Conservation (phyloP, 768 basidiomycete species). For the Hydnomerulius pinastri region DNA sequence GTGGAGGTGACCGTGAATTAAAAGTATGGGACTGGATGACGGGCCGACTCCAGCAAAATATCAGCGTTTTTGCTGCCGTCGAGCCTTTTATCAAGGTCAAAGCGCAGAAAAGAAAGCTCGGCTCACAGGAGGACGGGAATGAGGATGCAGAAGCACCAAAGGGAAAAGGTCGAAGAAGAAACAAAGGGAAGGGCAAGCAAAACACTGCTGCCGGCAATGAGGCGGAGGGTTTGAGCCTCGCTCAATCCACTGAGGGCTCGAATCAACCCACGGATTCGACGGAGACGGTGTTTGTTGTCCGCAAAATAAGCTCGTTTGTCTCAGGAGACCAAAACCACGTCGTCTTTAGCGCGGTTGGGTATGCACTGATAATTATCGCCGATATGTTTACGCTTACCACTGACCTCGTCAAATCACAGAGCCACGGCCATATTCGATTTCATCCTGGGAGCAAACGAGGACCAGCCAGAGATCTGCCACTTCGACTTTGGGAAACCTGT, state of each 20-base stretch:
- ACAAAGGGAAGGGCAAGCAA: constrained; percentile 23
- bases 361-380: constrained; percentile 21
- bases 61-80: constrained; percentile 51
- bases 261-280: constrained; percentile 25
- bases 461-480: constrained; percentile 30
- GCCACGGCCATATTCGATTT: constrained; percentile 67
- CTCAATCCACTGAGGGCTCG: constrained; percentile 7
- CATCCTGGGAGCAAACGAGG: constrained; percentile 31
- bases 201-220: constrained; percentile 19
- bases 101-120: constrained; percentile 30
- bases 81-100: constrained; percentile 47
- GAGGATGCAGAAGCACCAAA: constrained; percentile 13
- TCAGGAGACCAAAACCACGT: constrained; percentile 41
- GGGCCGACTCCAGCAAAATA: constrained; percentile 53
- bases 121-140: constrained; percentile 34
- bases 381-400: not conserved
- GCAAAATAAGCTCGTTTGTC: constrained; percentile 51
- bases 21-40: constrained; percentile 82
- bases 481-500: constrained; percentile 61
- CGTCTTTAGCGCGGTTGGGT: constrained; percentile 78
- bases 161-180: constrained; percentile 17
- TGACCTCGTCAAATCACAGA: constrained; percentile 37
- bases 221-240: constrained; percentile 16
- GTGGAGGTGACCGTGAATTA: constrained; percentile 80
- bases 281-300: constrained; percentile 54